Percentiles rank a stretch among this genome's conserved stretches.
Evolutionary conservation across 148 eudicot genomes (phyloP).

Genomic region (Persicaria tinctoria): DNA sequence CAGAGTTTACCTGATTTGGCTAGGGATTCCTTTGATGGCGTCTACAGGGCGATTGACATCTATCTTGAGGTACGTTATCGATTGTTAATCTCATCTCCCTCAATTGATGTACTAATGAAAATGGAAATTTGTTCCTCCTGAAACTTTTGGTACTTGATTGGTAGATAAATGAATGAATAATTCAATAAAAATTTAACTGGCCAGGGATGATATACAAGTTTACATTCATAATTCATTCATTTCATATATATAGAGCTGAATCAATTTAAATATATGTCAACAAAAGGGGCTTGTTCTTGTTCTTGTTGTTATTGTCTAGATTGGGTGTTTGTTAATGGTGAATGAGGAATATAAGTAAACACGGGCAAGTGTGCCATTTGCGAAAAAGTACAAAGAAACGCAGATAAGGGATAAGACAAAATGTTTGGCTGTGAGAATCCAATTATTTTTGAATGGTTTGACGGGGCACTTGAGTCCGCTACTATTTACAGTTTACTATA

Average conservation of each 20-base stretch:
- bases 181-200: no score
- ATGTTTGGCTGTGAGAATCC: conserved; percentile 17
- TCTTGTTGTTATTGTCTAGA: no score
- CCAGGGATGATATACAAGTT: not conserved
- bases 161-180: no score
- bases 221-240: not conserved
- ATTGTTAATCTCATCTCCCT: not conserved
- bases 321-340: not conserved
- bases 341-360: conserved; percentile 2
- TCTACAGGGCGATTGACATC: conserved; percentile 82
- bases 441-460: conserved; percentile 17
- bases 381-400: conserved; percentile 14
- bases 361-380: not conserved
- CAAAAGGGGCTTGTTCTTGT: no score
- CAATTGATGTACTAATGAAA: not conserved
- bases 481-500: not conserved
- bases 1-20: conserved; percentile 74
- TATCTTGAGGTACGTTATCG: conserved; percentile 60
- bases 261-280: no score
- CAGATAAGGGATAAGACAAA: conserved; percentile 23
- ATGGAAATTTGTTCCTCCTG: not conserved
- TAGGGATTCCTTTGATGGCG: conserved; percentile 75
- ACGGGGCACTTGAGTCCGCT: not conserved
- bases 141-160: not conserved
- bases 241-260: not conserved